Percentiles rank a stretch among this genome's conserved stretches.
Conservation (phyloP, 768 basidiomycete genomes). For the Leccinum uliginosum region DNA sequence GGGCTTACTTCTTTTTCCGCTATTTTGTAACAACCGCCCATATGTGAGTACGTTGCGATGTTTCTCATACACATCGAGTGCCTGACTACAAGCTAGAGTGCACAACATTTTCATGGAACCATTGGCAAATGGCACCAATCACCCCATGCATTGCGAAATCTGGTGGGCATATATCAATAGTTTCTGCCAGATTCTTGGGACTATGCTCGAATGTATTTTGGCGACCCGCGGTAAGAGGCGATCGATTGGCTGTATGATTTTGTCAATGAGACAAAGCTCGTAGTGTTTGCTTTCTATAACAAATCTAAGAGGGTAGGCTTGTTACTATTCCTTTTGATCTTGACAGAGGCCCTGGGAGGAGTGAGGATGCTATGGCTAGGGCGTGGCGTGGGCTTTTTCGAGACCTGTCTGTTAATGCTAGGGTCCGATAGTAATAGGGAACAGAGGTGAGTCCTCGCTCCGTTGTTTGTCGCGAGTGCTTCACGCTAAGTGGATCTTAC, state of each 20-base stretch:
- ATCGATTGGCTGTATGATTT: neutral
- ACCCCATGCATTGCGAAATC: slow-evolving; percentile 1
- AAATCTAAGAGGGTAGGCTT: slow-evolving; percentile 10
- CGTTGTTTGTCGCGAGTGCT: neutral
- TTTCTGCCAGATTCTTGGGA: slow-evolving; percentile 7
- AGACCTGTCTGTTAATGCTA: neutral
- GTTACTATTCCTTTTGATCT: slow-evolving; percentile 3
- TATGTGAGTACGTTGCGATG: slow-evolving; percentile 12
- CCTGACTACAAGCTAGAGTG: slow-evolving; percentile 1
- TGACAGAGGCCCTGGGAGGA: neutral
- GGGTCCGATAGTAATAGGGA: neutral
- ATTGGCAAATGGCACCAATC: slow-evolving; percentile 11
- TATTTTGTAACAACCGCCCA: slow-evolving; percentile 12
- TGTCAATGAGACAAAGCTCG: neutral
- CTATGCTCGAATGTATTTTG: slow-evolving; percentile 14
- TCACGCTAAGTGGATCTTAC: neutral
- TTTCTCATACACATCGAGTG: neutral
- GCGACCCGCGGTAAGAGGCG: slow-evolving; percentile 13
- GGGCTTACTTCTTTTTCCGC: slow-evolving; percentile 27
- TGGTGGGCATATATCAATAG: slow-evolving; percentile 9
- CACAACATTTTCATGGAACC: slow-evolving; percentile 12
- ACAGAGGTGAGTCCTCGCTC: neutral
- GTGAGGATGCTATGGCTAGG: neutral
- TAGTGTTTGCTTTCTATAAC: slow-evolving; percentile 21
- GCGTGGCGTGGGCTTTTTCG: neutral